Percentiles rank a stretch among this genome's conserved stretches.
Evolutionary conservation across 352 stramenopile species (phyloP).

Genomic region (Phytopythium mirpurense): DNA sequence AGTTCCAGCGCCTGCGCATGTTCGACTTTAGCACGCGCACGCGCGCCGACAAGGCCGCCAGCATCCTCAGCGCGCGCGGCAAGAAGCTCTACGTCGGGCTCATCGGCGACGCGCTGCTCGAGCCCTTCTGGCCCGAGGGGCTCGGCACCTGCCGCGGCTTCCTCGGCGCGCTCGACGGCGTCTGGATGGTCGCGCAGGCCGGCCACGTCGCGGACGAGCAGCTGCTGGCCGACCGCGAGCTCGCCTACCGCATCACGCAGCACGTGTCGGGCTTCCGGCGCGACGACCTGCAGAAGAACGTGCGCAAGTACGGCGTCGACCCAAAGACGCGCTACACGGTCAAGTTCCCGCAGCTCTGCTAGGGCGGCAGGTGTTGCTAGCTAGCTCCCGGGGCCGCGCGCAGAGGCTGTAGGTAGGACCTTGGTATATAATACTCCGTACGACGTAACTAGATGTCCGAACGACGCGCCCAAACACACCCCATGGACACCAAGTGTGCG

Average conservation of each 20-base stretch:
- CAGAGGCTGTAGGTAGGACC: too few species aligned
- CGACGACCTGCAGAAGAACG: conserved; percentile 76
- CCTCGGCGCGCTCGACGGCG: conserved; percentile 66
- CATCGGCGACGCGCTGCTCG: conserved; percentile 76
- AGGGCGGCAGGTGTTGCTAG: too few species aligned
- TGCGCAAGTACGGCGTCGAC: conserved; percentile 78
- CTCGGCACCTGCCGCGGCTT: conserved; percentile 81
- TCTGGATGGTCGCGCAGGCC: conserved; percentile 75
- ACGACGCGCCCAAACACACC: too few species aligned
- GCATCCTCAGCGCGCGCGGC: conserved; percentile 48
- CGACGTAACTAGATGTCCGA: too few species aligned
- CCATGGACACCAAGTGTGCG: too few species aligned
- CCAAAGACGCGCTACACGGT: conserved; percentile 73
- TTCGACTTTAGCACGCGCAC: conserved; percentile 85
- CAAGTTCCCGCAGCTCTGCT: conserved; percentile 59
- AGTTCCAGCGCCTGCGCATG: conserved; percentile 62
- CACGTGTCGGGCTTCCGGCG: conserved; percentile 70
- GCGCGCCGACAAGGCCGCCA: conserved; percentile 67
- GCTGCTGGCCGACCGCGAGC: conserved; percentile 68
- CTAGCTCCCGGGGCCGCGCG: too few species aligned
- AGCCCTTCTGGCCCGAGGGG: conserved; percentile 84
- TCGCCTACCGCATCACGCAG: conserved; percentile 71
- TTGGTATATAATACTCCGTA: too few species aligned
- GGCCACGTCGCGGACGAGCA: conserved; percentile 66
- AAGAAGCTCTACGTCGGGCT: conserved; percentile 80